Conservation (phyloP, 305 asterid species). For the Solanum chacoense region DNA sequence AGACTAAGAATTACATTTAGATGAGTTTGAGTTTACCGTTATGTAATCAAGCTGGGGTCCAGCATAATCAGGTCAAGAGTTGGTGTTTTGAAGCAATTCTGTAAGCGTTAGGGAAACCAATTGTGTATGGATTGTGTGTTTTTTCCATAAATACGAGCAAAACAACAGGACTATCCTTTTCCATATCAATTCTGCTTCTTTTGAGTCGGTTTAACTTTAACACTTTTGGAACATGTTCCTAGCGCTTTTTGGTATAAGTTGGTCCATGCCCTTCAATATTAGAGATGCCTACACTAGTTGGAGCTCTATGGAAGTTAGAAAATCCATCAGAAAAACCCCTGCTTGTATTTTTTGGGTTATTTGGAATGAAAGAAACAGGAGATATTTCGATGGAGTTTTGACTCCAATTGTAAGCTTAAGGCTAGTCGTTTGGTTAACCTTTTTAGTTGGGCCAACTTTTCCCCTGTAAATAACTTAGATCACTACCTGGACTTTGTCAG, state of each 20-base stretch:
- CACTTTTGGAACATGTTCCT: not conserved
- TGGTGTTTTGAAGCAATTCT: not conserved
- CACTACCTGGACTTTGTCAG: not conserved
- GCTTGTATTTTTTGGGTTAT: not conserved
- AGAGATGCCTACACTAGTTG: not conserved
- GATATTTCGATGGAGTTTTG: not conserved
- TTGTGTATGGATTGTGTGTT: not conserved
- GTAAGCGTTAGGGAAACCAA: not conserved
- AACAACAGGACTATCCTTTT: not conserved
- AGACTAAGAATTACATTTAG: not conserved
- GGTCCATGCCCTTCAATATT: not conserved
- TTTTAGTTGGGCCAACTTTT: not conserved
- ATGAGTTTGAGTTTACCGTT: not conserved
- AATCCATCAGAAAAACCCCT: not conserved
- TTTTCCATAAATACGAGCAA: not conserved
- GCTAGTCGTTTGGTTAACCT: not conserved
- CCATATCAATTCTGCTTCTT: not conserved
- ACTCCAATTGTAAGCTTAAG: not conserved
- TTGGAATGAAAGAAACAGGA: not conserved
- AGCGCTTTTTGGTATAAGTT: not conserved
- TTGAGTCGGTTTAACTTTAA: not conserved
- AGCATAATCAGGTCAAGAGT: not conserved
- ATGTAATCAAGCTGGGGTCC: not conserved
- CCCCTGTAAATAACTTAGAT: not conserved
- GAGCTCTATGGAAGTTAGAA: not conserved